These are phyloP conservation scores for Xylaria sp. DNA, from an alignment of 2,329 filamentous ascomycete species.

Conservation along the genomic window DNA sequence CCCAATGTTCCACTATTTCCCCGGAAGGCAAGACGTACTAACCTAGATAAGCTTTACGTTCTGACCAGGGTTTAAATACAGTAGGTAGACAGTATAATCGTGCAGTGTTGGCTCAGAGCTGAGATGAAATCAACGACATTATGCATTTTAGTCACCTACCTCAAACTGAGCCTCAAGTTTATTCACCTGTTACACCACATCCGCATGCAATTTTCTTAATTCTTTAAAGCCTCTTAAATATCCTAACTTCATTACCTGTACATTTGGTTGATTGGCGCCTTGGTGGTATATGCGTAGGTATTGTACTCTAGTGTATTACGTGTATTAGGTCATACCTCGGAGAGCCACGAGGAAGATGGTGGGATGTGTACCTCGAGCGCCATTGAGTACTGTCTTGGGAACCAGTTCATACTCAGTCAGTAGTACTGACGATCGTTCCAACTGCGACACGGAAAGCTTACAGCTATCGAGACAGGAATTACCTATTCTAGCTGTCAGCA, in stretches of 20 bases:
- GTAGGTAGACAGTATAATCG: too few relatives aligned
- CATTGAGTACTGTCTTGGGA: neutral
- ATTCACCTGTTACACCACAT: neutral
- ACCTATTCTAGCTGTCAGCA: neutral
- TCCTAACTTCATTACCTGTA: neutral
- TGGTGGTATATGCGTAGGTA: too few relatives aligned
- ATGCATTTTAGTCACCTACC: neutral
- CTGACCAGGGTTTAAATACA: neutral
- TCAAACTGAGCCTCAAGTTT: neutral
- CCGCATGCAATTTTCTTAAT: neutral
- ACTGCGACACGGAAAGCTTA: neutral
- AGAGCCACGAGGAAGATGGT: neutral
- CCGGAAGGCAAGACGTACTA: neutral
- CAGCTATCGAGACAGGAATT: neutral
- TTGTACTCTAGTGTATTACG: neutral
- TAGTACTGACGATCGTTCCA: neutral
- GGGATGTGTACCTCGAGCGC: neutral
- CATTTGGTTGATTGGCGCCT: too few relatives aligned
- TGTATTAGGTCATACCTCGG: neutral
- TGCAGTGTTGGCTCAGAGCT: neutral
- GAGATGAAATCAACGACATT: neutral
- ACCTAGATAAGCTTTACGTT: neutral
- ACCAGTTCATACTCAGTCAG: neutral
- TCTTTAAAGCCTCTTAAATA: too few relatives aligned
- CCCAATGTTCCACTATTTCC: conserved; percentile 15